Evolutionary conservation across 2,329 filamentous ascomycete genomes (phyloP).

Genomic region (Aspergillus vadensis): DNA sequence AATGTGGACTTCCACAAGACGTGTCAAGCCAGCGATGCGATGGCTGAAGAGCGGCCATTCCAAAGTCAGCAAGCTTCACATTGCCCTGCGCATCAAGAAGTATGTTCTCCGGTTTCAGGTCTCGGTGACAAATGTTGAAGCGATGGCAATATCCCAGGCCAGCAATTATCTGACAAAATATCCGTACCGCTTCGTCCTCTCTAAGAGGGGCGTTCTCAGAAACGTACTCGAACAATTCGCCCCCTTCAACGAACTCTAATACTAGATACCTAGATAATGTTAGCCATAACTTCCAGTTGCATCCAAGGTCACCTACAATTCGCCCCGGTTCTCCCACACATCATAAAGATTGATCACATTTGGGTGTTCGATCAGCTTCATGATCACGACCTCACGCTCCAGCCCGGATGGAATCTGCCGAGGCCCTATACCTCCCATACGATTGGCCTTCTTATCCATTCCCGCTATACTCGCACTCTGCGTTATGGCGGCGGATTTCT

Average conservation of each 20-base stretch:
- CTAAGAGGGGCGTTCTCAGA: conserved; percentile 69
- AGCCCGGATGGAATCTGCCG: conserved; percentile 82
- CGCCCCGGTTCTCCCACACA: conserved; percentile 95
- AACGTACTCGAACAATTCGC: conserved; percentile 87
- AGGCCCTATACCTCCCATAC: conserved; percentile 60
- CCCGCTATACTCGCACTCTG: conserved; percentile 84
- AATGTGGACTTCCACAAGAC: conserved; percentile 94
- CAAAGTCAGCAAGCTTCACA: conserved; percentile 95
- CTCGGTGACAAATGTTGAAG: conserved; percentile 93
- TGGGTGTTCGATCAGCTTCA: conserved; percentile 93
- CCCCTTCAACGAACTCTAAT: conserved; percentile 83
- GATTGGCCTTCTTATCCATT: conserved; percentile 70
- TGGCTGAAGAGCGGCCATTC: conserved; percentile 92
- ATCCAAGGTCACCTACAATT: conserved; percentile 67
- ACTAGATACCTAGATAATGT: conserved; percentile 75
- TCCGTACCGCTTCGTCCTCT: conserved; percentile 77
- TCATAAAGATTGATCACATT: conserved; percentile 94
- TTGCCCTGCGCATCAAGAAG: conserved; percentile 73
- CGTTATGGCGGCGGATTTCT: conserved; percentile 74
- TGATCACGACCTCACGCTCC: conserved; percentile 92
- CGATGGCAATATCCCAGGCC: conserved; percentile 91
- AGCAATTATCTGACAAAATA: conserved; percentile 91
- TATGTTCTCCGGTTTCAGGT: conserved; percentile 97
- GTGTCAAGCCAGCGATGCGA: conserved; percentile 77
- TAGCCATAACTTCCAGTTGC: conserved; percentile 17